Conservation (phyloP, 176 grass and related monocot genomes). For the Rhynchospora pubera region DNA sequence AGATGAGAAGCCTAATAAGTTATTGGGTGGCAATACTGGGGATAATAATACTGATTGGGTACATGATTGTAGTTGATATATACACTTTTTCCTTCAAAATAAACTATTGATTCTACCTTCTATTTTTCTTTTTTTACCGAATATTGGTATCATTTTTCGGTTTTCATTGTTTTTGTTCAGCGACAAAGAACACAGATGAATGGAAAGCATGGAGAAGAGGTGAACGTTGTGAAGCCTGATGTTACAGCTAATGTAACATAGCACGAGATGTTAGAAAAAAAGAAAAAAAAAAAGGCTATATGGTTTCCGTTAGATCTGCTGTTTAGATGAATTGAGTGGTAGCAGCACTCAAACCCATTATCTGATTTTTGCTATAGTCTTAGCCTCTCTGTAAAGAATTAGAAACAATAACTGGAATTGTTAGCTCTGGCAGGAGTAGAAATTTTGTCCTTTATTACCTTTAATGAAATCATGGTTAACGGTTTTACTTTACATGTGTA, state of each 20-base stretch:
- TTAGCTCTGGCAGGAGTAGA: slow-evolving; percentile 3
- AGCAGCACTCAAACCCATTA: neutral
- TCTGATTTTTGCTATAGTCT: slow-evolving; percentile 20
- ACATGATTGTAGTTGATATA: slow-evolving; percentile 9
- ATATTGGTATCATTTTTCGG: neutral
- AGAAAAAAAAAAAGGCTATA: neutral
- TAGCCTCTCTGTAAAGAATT: slow-evolving; percentile 19
- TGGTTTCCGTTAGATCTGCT: neutral
- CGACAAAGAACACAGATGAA: slow-evolving; percentile 57
- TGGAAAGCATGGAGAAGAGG: slow-evolving; percentile 63
- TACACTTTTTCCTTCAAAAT: neutral
- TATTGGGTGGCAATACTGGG: slow-evolving; percentile 57
- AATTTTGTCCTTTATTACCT: slow-evolving; percentile 7
- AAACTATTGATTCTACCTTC: neutral
- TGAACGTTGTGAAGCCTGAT: slow-evolving; percentile 36
- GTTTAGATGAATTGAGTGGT: slow-evolving; percentile 17
- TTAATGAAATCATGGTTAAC: slow-evolving; percentile 17
- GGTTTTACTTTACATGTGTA: slow-evolving; percentile 1
- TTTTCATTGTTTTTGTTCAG: slow-evolving; percentile 30
- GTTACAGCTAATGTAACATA: slow-evolving; percentile 36
- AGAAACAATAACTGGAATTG: slow-evolving; percentile 1
- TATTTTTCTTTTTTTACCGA: neutral
- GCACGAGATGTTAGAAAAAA: neutral
- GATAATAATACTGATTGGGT: slow-evolving; percentile 67
- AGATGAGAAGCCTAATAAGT: slow-evolving; percentile 60